phyloP scores from a whole-genome alignment of 345 rosid genomes.

The Arabis hirsuta region DNA sequence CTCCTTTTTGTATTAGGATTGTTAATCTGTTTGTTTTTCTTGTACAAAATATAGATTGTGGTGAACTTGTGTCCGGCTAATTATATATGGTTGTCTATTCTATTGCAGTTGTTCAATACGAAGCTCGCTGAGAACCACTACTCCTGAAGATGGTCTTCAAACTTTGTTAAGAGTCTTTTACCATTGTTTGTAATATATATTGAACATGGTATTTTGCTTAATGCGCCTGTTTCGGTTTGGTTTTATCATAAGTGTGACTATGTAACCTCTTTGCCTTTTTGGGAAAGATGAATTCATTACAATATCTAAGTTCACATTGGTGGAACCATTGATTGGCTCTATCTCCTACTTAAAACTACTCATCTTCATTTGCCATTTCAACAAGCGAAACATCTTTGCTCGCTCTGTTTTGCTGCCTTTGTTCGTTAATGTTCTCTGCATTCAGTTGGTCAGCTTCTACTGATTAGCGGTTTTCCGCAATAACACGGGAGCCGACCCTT shows the following conservation, averaged over 20 bases:
- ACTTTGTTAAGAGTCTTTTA: not conserved
- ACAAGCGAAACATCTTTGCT: not conserved
- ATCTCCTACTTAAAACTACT: not conserved
- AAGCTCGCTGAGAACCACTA: slow-evolving; percentile 54
- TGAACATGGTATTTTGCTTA: not conserved
- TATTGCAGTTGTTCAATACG: slow-evolving; percentile 67
- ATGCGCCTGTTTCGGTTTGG: not conserved
- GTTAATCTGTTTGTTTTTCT: not conserved
- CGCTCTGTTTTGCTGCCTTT: not conserved
- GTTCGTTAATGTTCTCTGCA: not conserved
- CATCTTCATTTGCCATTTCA: not conserved
- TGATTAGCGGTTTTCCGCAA: slow-evolving; percentile 33
- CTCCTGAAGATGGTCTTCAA: not conserved
- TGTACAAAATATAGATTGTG: not conserved
- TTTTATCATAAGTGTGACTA: slow-evolving; percentile 12
- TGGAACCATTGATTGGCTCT: not conserved
- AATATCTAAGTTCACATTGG: not conserved
- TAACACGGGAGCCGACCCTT: slow-evolving; percentile 28
- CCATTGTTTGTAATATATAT: not conserved
- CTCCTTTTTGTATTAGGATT: not conserved
- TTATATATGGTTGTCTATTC: slow-evolving; percentile 1
- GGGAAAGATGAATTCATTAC: not conserved
- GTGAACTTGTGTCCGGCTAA: slow-evolving; percentile 13
- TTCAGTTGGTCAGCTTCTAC: not conserved
- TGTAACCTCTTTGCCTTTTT: not conserved